Evolutionary conservation across 2,329 filamentous ascomycete genomes (phyloP), one percentile per base, ranked within the genome.

Genomic region (Colletotrichum phormii): DNA sequence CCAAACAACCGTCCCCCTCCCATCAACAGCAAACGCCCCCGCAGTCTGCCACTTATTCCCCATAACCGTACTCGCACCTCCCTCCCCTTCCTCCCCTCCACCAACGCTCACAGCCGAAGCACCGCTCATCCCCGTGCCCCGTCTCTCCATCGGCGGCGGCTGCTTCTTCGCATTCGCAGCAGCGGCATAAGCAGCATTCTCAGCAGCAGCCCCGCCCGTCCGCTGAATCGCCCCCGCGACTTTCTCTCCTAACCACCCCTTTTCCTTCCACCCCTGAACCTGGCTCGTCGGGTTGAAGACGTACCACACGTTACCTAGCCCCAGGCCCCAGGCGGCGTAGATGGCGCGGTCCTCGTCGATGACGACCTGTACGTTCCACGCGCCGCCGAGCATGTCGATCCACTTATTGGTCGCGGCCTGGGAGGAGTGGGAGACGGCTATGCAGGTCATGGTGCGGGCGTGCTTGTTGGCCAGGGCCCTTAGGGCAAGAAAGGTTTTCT

Each of bases 351-450:
- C 85, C 76, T 89, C 85, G 80, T 91, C 89, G 68, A 90, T 80
- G 68, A 91, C 79, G 3, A 91, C 79, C 74, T 88, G 84, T 35
- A 91, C 84, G 78, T 84, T 86, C 87, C 89, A 89, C 15, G 87
- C 82, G 71, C 89, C 89, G 78, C 89, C 89, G 13, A 91, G 79
- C 22, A 89, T 82, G 74, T 88, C 86, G 58, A 90, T 77, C 89
- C 89, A 91, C 74, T 87, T 88, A 49, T 84, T 80, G 1, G 89
- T 91, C 35, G 89, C 89, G 26, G 84, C 82, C 4, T 83, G 79
- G 9, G 89, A 90, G 51, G 89, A 87, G 81, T 91, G 89, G 29
- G 89, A 91, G 63, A 91, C 83, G 74, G 89, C 89, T 68, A 91
- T 83, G 81, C 89, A 91, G 71, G 84, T 84, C 12, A 91, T 81